Evolutionary conservation across 352 stramenopile genomes (phyloP).

Genomic region (Albugo laibachii): DNA sequence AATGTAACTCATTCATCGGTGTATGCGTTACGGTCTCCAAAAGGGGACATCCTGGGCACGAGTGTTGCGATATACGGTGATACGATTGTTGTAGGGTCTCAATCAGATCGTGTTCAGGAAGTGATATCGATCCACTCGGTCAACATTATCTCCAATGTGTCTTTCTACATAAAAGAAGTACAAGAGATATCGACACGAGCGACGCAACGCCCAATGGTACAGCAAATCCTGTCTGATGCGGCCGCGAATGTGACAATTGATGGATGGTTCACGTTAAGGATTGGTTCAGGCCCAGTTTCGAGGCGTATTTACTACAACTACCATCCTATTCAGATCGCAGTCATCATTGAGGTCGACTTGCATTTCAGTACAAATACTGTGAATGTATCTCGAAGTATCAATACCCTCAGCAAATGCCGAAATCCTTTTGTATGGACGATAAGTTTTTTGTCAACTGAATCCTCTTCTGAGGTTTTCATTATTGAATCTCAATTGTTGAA

Average conservation of each 20-base stretch:
- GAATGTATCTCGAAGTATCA: constrained; percentile 25
- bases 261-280: constrained; percentile 49
- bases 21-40: constrained; percentile 38
- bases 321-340: constrained; percentile 34
- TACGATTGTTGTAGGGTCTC: constrained; percentile 46
- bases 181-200: constrained; percentile 37
- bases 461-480: constrained; percentile 23
- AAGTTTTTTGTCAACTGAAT: constrained; percentile 52
- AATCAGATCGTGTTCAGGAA: constrained; percentile 3
- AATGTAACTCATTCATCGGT: constrained; percentile 50
- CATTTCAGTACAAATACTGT: constrained; percentile 38
- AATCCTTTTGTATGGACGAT: constrained; percentile 59
- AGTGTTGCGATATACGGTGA: constrained; percentile 50
- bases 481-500: constrained; percentile 21
- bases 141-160: too few species aligned
- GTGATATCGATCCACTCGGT: constrained; percentile 6
- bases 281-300: constrained; percentile 28
- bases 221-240: constrained; percentile 47
- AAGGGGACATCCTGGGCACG: constrained; percentile 28
- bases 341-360: constrained; percentile 60
- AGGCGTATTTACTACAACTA: constrained; percentile 44
- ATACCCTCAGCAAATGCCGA: constrained; percentile 49
- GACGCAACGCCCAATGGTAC: constrained; percentile 30
- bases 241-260: constrained; percentile 38
- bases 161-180: constrained; percentile 41